Percentiles rank a stretch among this genome's conserved stretches.
Conservation (phyloP, 2,329 filamentous ascomycete genomes). For the Cytospora mali region DNA sequence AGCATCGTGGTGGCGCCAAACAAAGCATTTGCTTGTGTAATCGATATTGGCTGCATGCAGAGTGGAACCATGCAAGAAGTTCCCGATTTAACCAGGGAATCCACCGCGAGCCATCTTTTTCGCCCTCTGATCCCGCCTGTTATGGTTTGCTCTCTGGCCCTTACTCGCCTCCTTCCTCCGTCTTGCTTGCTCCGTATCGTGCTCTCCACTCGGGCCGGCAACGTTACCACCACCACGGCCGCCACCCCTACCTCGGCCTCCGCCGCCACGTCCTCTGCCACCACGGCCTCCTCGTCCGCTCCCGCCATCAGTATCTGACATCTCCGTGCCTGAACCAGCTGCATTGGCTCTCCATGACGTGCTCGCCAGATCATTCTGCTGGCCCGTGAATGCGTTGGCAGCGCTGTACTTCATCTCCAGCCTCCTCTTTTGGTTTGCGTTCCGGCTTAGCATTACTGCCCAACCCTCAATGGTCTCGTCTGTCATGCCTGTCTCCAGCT, state of each 20-base stretch:
- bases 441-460: conserved; percentile 80
- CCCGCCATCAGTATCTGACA: conserved; percentile 52
- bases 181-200: conserved; percentile 70
- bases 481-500: conserved; percentile 80
- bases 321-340: conserved; percentile 59
- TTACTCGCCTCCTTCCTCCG: conserved; percentile 83
- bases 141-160: conserved; percentile 81
- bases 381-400: conserved; percentile 56
- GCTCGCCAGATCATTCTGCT: conserved; percentile 65
- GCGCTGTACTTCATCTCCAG: conserved; percentile 70
- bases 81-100: conserved; percentile 34
- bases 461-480: conserved; percentile 95
- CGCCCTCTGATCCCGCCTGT: conserved; percentile 71
- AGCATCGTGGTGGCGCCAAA: background rate
- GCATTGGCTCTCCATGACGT: conserved; percentile 66
- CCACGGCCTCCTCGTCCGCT: conserved; percentile 49
- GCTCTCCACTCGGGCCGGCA: conserved; percentile 67
- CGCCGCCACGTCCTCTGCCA: conserved; percentile 48
- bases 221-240: conserved; percentile 61
- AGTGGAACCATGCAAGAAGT: background rate
- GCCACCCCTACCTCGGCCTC: conserved; percentile 49
- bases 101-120: conserved; percentile 66
- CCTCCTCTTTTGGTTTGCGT: conserved; percentile 67
- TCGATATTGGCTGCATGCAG: conserved; percentile 7
- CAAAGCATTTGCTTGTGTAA: background rate